Evolutionary conservation across 2,329 filamentous ascomycete genomes (phyloP).

Genomic region (Ophiostoma sp.): DNA sequence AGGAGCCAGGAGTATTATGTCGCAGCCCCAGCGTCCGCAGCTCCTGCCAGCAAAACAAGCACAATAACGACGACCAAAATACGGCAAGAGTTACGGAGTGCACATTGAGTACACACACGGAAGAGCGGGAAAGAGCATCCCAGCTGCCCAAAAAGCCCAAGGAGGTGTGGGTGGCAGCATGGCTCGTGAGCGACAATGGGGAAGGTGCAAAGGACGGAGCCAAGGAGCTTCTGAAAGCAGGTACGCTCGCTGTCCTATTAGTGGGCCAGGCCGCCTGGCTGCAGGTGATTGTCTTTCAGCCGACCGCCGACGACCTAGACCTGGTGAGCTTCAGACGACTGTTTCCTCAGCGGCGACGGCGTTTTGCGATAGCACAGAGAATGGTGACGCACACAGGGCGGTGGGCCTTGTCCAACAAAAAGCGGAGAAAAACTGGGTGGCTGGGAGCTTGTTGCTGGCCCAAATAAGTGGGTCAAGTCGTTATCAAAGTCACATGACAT

Average conservation of each 20-base stretch:
- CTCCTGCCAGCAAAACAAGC: not conserved
- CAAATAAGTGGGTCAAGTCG: not conserved
- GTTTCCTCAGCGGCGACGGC: not conserved
- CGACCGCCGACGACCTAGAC: not conserved
- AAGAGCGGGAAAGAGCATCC: not conserved
- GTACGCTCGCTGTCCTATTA: constrained; percentile 14
- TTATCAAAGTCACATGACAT: not conserved
- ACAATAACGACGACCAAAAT: not conserved
- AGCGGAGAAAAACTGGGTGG: constrained; percentile 22
- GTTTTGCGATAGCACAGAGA: not conserved
- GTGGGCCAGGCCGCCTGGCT: not conserved
- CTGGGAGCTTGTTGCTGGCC: constrained; percentile 9
- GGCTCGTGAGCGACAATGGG: not conserved
- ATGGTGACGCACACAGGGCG: constrained; percentile 20
- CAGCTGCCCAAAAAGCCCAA: not conserved
- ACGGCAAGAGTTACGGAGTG: not conserved
- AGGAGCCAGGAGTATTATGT: not conserved
- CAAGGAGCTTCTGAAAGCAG: constrained; percentile 19
- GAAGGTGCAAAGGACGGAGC: not conserved
- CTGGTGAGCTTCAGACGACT: not conserved
- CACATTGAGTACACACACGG: not conserved
- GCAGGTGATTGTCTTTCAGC: not conserved
- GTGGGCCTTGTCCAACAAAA: constrained; percentile 17
- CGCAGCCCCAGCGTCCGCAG: not conserved
- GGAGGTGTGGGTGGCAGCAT: not conserved